These are phyloP conservation scores for Mycena pura DNA, from an alignment of 768 basidiomycete species.

Conservation along the genomic window DNA sequence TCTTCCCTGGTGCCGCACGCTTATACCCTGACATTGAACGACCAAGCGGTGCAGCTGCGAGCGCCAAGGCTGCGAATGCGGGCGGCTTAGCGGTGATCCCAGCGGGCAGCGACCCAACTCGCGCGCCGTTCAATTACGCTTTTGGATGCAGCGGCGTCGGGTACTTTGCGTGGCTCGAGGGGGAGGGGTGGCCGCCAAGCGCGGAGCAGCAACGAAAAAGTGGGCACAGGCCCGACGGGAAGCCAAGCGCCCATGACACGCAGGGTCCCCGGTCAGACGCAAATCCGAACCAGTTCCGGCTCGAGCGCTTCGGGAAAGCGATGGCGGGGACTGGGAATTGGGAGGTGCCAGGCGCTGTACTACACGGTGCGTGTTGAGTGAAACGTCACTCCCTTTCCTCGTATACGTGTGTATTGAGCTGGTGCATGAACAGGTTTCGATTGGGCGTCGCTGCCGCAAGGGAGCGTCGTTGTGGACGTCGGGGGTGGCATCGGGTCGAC, in stretches of 20 bases:
- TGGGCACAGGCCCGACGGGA: too few relatives aligned
- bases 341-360: constrained; percentile 68
- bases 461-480: constrained; percentile 60
- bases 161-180: constrained; percentile 81
- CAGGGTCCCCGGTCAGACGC: not conserved
- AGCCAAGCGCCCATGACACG: not conserved
- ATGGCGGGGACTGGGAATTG: constrained; percentile 78
- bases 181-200: constrained; percentile 47
- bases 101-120: constrained; percentile 51
- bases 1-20: constrained; percentile 40
- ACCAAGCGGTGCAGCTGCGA: not conserved
- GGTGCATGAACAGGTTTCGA: constrained; percentile 49
- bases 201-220: too few relatives aligned
- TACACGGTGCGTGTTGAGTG: constrained; percentile 55
- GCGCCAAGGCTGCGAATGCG: not conserved
- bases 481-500: constrained; percentile 64
- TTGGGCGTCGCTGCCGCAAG: constrained; percentile 54
- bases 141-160: constrained; percentile 56
- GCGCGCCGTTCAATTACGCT: constrained; percentile 76
- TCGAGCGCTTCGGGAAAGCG: constrained; percentile 75
- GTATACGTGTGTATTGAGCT: not conserved
- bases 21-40: constrained; percentile 1
- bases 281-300: constrained; percentile 53
- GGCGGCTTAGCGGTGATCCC: too few relatives aligned
- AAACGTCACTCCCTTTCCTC: not conserved